Evolutionary conservation across 73 alveolate species (phyloP), one percentile per base, ranked within the genome.

Genomic region (Blepharisma japonicum): DNA sequence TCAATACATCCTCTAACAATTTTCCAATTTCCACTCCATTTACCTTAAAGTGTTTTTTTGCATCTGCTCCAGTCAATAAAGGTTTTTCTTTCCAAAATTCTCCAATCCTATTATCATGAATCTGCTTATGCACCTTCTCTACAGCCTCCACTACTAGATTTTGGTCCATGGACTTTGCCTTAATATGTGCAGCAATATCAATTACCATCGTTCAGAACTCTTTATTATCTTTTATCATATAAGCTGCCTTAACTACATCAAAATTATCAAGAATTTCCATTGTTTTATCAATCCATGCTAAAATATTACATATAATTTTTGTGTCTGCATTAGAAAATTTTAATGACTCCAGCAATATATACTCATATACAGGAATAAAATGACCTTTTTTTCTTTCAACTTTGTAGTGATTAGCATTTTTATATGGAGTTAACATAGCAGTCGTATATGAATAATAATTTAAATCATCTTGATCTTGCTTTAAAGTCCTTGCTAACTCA

Each of bases 11-110:
- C 25, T 93, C 92, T 27, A 90, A 11, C 53, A 90, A 56, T 42
- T 55, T 51, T 77, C 89, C 89, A 21, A 93, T 51, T 53, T 78
- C 84, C 77, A 68, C 86, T 48, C 98, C 98, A 14, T 86, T 83
- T 5, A 88, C 82, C 21, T 79, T 71, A 74, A 86, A 88, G 42
- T 84, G 11, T 45, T 50, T 55, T 6, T 84, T 70, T 7, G 91
- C 49, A 7, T 91, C 94, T 56, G 91, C 84, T 1, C 98, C 98
- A 83, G 86, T 84, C 39, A 79, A 77, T 55, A 91, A 18, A 6
- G 98, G 96, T 71, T 86, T 93, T 67, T 90, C 50, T 72, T 68
- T 68, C 80, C 86, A 92, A 23, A 85, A 74, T 45, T 82, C 87
- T 9, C 82, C 80, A 56, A 93, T 68, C 45, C 86, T 56, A 48